phyloP scores from a whole-genome alignment of 768 basidiomycete species.

The Rhizopogon sp. region DNA sequence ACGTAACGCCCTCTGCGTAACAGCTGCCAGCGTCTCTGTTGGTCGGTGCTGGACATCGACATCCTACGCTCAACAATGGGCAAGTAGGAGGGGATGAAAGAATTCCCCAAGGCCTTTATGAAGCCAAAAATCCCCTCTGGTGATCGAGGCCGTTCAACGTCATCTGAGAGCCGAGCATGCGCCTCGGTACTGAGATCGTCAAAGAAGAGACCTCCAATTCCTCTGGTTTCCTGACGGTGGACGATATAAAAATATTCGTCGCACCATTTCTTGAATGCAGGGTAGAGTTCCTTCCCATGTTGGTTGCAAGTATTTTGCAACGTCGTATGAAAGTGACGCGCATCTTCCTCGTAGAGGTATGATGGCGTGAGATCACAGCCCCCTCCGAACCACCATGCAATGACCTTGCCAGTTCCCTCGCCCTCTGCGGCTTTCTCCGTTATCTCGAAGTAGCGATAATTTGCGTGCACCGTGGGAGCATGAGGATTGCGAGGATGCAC shows the following conservation, averaged over 20 bases:
- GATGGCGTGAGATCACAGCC: slow-evolving; percentile 93
- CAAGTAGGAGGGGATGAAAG: slow-evolving; percentile 87
- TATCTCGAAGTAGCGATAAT: slow-evolving; percentile 97
- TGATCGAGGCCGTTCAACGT: slow-evolving; percentile 44
- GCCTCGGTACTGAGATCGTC: slow-evolving; percentile 77
- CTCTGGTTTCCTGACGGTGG: slow-evolving; percentile 81
- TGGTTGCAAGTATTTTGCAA: slow-evolving; percentile 72
- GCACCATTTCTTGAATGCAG: slow-evolving; percentile 90
- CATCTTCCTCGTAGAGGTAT: slow-evolving; percentile 88
- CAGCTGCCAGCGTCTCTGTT: slow-evolving; percentile 88
- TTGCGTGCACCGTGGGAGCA: slow-evolving; percentile 91
- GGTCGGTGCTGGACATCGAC: slow-evolving; percentile 51
- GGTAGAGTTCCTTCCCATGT: slow-evolving; percentile 65
- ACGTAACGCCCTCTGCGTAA: slow-evolving; percentile 89
- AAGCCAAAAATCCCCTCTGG: slow-evolving; percentile 75
- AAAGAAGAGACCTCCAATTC: slow-evolving; percentile 94
- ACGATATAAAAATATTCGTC: slow-evolving; percentile 96
- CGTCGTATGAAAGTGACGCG: slow-evolving; percentile 77
- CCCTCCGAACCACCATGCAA: slow-evolving; percentile 99
- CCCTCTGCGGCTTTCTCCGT: slow-evolving; percentile 42
- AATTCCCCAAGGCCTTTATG: slow-evolving; percentile 63
- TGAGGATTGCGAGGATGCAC: slow-evolving; percentile 93
- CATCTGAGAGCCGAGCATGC: slow-evolving; percentile 56
- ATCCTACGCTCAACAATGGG: slow-evolving; percentile 72
- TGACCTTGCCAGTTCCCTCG: slow-evolving; percentile 42